Base-by-base conservation (phyloP, 257 asterid genomes). In the Scutellaria baicalensis region DNA sequence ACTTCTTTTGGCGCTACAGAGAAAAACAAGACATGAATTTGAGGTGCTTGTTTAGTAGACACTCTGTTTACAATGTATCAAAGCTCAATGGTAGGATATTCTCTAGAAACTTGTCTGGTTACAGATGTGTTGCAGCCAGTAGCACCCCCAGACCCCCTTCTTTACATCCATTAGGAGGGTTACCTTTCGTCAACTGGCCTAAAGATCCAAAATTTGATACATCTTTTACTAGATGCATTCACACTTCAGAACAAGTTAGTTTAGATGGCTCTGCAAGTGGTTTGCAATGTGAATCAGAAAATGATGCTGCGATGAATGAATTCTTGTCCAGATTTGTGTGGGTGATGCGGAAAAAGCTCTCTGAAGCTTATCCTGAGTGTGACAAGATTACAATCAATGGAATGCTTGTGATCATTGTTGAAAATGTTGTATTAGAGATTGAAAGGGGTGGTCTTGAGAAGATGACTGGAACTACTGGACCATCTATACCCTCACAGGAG, bases 271-370 rank as follows among this genome's bases (percentile, higher is more conserved):
- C 67, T 0, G 33, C 59, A 5, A 74, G 71, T 63, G 72, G 68
- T 55, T 40, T 78, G 16, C 87, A 64, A 7, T 17, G 64, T 2
- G 89, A 80, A 45, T 70, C 86, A 0, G 89, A 88, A 61, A 77
- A 74, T 39, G 90, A 84, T 57, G 83, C 85, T 13, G 17, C 84
- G 38, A 77, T 81, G 84, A 87, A 81, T 20, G 97, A 91, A 70
- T 93, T 89, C 81, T 78, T 93, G 68, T 91, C 96, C 18, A 79
- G 97, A 67, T 91, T 93, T 62, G 93, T 83, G 48, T 91, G 99
- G 96, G 77, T 84, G 54, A 91, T 93, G 97, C 86, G 97, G 16
- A 86, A 91, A 66, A 85, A 79, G 77, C 96, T 91, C 20, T 6
- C 39, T 1, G 86, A 79, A 74, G 88, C 77, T 6, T 94, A 82